Evolutionary conservation across 345 rosid genomes (phyloP), one percentile per base, ranked within the genome.

Genomic region (Cardamine resedifolia): DNA sequence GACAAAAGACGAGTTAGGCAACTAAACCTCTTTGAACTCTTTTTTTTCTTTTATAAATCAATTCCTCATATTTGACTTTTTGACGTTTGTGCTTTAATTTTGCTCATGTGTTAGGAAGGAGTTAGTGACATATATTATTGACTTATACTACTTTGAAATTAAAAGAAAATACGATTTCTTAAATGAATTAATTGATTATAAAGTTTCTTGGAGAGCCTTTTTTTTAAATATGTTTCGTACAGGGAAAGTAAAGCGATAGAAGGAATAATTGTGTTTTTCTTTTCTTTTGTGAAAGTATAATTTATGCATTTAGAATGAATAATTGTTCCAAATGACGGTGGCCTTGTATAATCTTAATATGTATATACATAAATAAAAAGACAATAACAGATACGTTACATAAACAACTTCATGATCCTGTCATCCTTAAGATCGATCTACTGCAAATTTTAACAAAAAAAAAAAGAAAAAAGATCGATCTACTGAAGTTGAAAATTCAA

Each of bases 1-100:
- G 61, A 74, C 61, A 66, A 66, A 60, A 67, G 39, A 51, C 18
- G 15, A 47, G 79, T 76, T 76, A 63, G 79, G 66, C 70, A 45
- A 63, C 75, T 69, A 62, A 69, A 62, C 59, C 70, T 27, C 39
- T 60, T 39, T 60, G 30, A 60, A 26, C n/a, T n/a, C n/a, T n/a
- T n/a, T n/a, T n/a, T n/a, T n/a, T n/a, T n/a, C n/a, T n/a, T n/a
- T n/a, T n/a, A n/a, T n/a, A n/a, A n/a, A n/a, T n/a, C n/a, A n/a
- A n/a, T n/a, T n/a, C 23, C 9, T 26, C 7, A 58, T 36, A 20
- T n/a, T 18, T 41, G 64, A 24, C 58, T 4, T 6, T 61, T 23
- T 56, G 58, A 20, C 43, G 23, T 66, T 50, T 62, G 11, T 62
- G 43, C 50, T 23, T 23, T 23, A n/a, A n/a, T 15, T 55, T 55